These are phyloP conservation scores for Crinitomyces ghanaensis DNA, from an alignment of 805 yeast species.

Conservation along the genomic window DNA sequence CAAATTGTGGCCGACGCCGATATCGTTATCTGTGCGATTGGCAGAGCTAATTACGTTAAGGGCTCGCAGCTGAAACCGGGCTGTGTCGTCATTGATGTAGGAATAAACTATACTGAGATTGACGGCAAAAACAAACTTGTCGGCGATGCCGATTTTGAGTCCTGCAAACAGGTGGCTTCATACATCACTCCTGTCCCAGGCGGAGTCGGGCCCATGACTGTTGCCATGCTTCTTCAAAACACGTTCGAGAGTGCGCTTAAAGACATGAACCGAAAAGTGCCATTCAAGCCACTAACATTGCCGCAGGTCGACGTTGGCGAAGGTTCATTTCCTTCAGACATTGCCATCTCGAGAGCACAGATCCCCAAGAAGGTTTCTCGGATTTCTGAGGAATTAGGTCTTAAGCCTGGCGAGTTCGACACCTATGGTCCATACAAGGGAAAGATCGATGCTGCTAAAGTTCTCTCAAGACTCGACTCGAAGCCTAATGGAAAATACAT, in stretches of 20 bases:
- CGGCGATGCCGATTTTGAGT: conserved; percentile 87
- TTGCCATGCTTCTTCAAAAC: conserved; percentile 84
- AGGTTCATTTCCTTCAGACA: conserved; percentile 93
- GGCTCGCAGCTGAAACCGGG: conserved; percentile 83
- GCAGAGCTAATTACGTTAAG: conserved; percentile 70
- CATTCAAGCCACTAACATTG: conserved; percentile 45
- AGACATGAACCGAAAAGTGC: conserved; percentile 29
- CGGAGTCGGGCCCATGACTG: conserved; percentile 99
- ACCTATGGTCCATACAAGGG: conserved; percentile 85
- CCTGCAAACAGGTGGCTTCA: conserved; percentile 51
- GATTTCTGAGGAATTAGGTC: conserved; percentile 75
- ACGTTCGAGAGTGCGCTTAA: conserved; percentile 66
- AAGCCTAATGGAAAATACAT: conserved; percentile 73
- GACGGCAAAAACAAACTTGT: conserved; percentile 58
- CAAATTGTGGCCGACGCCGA: conserved; percentile 58
- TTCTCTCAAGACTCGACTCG: conserved; percentile 53
- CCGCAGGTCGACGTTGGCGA: conserved; percentile 61
- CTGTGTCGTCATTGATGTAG: conserved; percentile 85
- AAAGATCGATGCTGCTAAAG: conserved; percentile 62
- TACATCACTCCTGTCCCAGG: conserved; percentile 95
- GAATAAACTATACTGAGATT: conserved; percentile 83
- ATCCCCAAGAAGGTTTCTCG: conserved; percentile 68
- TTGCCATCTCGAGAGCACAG: conserved; percentile 81
- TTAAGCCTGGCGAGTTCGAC: conserved; percentile 68
- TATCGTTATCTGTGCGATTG: conserved; percentile 85